phyloP scores from a whole-genome alignment of 768 basidiomycete species.

The Termitomyces sp. region DNA sequence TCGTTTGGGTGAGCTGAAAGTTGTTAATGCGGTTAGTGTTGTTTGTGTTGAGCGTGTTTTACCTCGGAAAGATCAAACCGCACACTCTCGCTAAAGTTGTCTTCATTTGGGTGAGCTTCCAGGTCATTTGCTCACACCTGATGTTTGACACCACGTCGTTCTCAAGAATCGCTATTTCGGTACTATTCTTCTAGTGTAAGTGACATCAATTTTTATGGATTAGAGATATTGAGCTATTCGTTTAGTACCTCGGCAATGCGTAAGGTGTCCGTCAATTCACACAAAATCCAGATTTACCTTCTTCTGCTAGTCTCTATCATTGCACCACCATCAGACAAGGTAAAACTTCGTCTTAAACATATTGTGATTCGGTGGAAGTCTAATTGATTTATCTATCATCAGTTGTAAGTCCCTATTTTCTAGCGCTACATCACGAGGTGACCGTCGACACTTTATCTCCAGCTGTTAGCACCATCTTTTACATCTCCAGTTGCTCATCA shows the following conservation, averaged over 20 bases:
- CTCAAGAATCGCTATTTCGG: slow-evolving; percentile 28
- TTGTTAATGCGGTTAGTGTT: neutral
- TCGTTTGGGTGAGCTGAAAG: slow-evolving; percentile 22
- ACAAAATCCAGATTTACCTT: neutral
- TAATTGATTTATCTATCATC: neutral
- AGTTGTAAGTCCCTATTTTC: slow-evolving; percentile 18
- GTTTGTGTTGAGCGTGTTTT: neutral
- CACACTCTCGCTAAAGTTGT: slow-evolving; percentile 22
- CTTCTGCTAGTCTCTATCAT: slow-evolving; percentile 10
- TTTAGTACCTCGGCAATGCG: slow-evolving; percentile 11
- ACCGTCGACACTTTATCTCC: neutral
- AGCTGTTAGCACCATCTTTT: slow-evolving; percentile 7
- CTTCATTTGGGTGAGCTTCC: slow-evolving; percentile 21
- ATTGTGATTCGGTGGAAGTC: neutral
- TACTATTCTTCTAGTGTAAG: slow-evolving; percentile 24
- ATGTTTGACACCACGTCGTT: neutral
- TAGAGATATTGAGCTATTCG: neutral
- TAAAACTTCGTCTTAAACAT: neutral
- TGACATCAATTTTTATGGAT: neutral
- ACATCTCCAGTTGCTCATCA: neutral
- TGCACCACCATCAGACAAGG: slow-evolving; percentile 17
- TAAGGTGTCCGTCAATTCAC: neutral
- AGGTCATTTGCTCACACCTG: neutral
- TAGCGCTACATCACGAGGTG: neutral
- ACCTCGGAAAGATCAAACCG: slow-evolving; percentile 18